Percentiles rank a stretch among this genome's conserved stretches.
Evolutionary conservation across 179 eudicot genomes (phyloP).

Genomic region (Silene noctiflora): DNA sequence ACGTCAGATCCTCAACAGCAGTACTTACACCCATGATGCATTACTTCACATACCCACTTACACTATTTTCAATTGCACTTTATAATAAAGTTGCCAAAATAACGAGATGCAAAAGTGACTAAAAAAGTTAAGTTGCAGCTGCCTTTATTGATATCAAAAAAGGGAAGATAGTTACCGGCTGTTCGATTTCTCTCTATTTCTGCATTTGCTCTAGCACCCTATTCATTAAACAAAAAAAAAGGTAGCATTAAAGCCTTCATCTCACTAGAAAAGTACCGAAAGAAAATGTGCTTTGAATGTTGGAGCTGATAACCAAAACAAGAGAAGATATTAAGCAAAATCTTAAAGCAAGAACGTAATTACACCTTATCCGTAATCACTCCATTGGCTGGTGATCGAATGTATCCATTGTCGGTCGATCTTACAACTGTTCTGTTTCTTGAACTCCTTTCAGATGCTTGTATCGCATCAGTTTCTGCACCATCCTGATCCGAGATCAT

Average conservation of each 20-base stretch:
- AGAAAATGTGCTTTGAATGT: neutral
- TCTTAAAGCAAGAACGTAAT: conserved; percentile 1
- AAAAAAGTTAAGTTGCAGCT: neutral
- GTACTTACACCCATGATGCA: neutral
- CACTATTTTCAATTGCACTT: neutral
- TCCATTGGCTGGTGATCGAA: conserved; percentile 51
- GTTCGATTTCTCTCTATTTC: conserved; percentile 45
- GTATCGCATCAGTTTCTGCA: conserved; percentile 54
- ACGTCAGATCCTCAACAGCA: neutral
- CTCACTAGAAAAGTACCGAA: neutral
- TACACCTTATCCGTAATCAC: conserved; percentile 70
- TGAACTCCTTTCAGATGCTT: conserved; percentile 62
- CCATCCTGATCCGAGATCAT: conserved; percentile 42
- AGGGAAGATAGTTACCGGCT: conserved; percentile 25
- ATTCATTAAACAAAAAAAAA: conserved; percentile 8
- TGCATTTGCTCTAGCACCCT: conserved; percentile 39
- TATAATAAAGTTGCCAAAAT: neutral
- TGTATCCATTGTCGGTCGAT: conserved; percentile 42
- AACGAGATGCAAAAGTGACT: neutral
- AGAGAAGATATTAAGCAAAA: conserved; percentile 3
- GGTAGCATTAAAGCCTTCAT: neutral
- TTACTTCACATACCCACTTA: neutral
- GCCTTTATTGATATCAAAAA: conserved; percentile 3
- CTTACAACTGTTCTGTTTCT: conserved; percentile 70
- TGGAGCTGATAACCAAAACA: neutral